Base-by-base conservation (phyloP, 805 yeast genomes). In the Grigorovia jiainica region DNA sequence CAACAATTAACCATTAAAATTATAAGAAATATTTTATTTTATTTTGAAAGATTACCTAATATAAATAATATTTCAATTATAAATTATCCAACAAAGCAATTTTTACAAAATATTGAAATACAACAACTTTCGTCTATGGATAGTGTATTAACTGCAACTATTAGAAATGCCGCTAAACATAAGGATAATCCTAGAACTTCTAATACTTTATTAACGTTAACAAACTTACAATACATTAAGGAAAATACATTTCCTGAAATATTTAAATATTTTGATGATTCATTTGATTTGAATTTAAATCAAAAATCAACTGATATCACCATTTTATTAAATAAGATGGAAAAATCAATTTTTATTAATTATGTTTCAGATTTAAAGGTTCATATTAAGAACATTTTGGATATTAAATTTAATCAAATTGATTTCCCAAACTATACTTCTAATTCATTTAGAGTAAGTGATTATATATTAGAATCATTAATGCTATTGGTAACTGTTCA, bases 161-260 rank as follows among this genome's bases (percentile, higher is more conserved):
- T 68, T 31, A 57, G 64, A 34, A 64, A 63, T 43, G 67, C 70
- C 4, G 66, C 69, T 6, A 63, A 61, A 43, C 70, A 68, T 42
- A 64, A 60, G 36, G 65, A 64, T 29, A 57, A 58, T 18, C 55
- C 62, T 29, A 65, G 66, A 49, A 66, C 73, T 39, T 55, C 69
- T 6, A 73, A 73, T 44, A 64, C 76, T 11, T 60, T 77, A 30
- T 53, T 74, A 31, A 71, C 82, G 0, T 55, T 79, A 34, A 70
- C 78, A 34, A 80, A 79, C 50, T 56, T 81, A 37, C 71, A 69
- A 36, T 67, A 67, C 37, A 58, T 82, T 24, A 63, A 71, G 25
- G 62, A 61, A 18, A 56, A 51, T 3, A 65, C 74, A 2, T 63
- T 81, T 20, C 79, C 83, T 1, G 55, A 60, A 18, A 58, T 77